Evolutionary conservation across 441 rosid genomes (phyloP).

Genomic region (Daphne laureola): DNA sequence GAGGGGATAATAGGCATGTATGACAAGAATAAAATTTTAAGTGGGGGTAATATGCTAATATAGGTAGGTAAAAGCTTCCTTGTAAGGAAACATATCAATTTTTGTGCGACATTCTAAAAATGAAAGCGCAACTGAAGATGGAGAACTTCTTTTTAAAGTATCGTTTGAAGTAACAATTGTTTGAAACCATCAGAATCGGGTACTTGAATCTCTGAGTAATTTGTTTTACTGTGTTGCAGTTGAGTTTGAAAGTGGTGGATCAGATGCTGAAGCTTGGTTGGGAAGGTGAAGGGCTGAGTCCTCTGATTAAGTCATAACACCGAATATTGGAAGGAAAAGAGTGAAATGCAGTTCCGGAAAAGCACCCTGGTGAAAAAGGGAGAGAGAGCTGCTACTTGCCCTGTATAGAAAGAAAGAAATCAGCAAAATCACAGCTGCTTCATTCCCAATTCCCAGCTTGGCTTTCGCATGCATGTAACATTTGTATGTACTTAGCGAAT

Average conservation of each 20-base stretch:
- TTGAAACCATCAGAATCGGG: too few species aligned
- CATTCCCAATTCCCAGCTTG: constrained; percentile 1
- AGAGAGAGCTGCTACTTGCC: neutral
- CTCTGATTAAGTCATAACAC: constrained; percentile 46
- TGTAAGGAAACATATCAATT: too few species aligned
- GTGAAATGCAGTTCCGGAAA: constrained; percentile 1
- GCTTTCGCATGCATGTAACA: constrained; percentile 28
- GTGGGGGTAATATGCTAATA: too few species aligned
- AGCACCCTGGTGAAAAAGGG: constrained; percentile 4
- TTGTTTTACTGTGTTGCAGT: constrained; percentile 34
- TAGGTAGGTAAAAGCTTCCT: too few species aligned
- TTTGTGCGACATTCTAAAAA: too few species aligned
- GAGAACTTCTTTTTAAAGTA: too few species aligned
- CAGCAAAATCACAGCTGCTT: neutral
- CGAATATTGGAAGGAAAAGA: constrained; percentile 8
- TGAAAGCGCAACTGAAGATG: too few species aligned
- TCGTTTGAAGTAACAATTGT: too few species aligned
- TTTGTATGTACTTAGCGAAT: constrained; percentile 20
- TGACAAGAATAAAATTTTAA: too few species aligned
- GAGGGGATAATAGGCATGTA: too few species aligned
- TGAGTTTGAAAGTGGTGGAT: constrained; percentile 93
- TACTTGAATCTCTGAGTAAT: too few species aligned
- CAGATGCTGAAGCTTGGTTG: constrained; percentile 98
- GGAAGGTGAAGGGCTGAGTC: constrained; percentile 89
- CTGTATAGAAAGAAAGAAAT: constrained; percentile 5